Evolutionary conservation across 2,329 filamentous ascomycete species (phyloP).

Genomic region (Macroventuria anomochaeta): DNA sequence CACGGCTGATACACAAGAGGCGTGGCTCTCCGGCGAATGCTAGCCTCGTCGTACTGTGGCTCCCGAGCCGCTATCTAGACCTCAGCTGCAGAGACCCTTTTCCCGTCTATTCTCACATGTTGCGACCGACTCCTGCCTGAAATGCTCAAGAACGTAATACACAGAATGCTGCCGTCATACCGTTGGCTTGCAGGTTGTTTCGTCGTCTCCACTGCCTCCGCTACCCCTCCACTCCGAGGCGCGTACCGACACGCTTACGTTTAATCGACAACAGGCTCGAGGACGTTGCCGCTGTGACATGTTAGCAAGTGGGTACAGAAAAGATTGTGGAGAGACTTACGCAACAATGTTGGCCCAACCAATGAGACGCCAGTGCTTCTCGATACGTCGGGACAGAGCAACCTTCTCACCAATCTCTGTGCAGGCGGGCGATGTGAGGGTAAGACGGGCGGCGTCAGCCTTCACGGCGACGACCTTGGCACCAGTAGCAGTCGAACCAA

Average conservation of each 20-base stretch:
- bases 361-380: conserved; percentile 86
- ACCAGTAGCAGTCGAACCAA: conserved; percentile 94
- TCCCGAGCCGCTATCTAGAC: conserved; percentile 22
- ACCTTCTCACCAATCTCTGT: conserved; percentile 99
- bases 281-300: conserved; percentile 45
- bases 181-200: conserved; percentile 22
- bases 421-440: conserved; percentile 91
- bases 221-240: conserved; percentile 8
- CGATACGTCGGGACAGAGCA: conserved; percentile 91
- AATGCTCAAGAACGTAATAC: conserved; percentile 43
- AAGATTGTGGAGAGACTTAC: conserved; percentile 39
- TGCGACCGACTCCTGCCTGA: conserved; percentile 38
- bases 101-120: conserved; percentile 36
- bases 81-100: conserved; percentile 28
- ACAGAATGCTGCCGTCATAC: conserved; percentile 28
- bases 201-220: conserved; percentile 20
- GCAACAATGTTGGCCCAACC: conserved; percentile 53
- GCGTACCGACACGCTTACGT: conserved; percentile 9
- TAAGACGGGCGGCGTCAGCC: conserved; percentile 95
- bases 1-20: conserved; percentile 18
- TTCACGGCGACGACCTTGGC: conserved; percentile 97
- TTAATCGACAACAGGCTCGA: conserved; percentile 45
- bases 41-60: conserved; percentile 22
- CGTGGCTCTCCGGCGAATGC: conserved; percentile 20
- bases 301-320: conserved; percentile 25